Base-by-base conservation (phyloP, 73 alveolate genomes). In the Paramecium biaurelia region DNA sequence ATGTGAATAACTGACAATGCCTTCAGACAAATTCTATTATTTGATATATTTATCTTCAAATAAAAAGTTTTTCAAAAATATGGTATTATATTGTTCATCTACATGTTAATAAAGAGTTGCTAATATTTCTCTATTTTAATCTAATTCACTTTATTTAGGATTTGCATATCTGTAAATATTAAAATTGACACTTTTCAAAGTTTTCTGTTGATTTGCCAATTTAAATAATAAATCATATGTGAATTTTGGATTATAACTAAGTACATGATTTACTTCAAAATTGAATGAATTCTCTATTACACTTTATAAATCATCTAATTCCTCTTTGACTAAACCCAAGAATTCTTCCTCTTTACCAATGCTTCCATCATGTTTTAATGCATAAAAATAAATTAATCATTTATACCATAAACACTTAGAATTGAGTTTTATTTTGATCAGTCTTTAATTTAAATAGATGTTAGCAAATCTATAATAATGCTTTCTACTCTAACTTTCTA, bases 91-190 rank as follows among this genome's bases (percentile, higher is more conserved):
- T 79, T 41, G 12, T 18, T 26, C 76, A 24, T 32, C 43, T 8
- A 42, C 90, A 79, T 79, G 45, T 47, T 79, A 24, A 79, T 79
- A 79, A 0, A 42, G 43, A 4, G 90, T 79, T 18, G 90, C 90
- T n/a, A 79, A 47, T n/a, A 79, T 79, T 20, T 79, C 70, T 79
- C 74, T 43, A 79, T 79, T 79, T 47, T 79, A 43, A 45, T 79
- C 90, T 1, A 79, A 7, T 79, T 79, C 90, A 42, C 90, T 79
- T 12, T 23, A 30, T 43, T 21, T 4, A 47, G 90, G 70, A 79
- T 79, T 47, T 10, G 90, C 90, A 79, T 79, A 79, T 79, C 56
- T 79, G 90, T 41, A 79, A 24, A 79, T 79, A 79, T 79, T 79
- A 79, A 79, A 79, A 24, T 79, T 41, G 20, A 79, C 90, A 79